These are phyloP conservation scores for Lyophyllum decastes DNA, from an alignment of 768 basidiomycete species.

Conservation along the genomic window DNA sequence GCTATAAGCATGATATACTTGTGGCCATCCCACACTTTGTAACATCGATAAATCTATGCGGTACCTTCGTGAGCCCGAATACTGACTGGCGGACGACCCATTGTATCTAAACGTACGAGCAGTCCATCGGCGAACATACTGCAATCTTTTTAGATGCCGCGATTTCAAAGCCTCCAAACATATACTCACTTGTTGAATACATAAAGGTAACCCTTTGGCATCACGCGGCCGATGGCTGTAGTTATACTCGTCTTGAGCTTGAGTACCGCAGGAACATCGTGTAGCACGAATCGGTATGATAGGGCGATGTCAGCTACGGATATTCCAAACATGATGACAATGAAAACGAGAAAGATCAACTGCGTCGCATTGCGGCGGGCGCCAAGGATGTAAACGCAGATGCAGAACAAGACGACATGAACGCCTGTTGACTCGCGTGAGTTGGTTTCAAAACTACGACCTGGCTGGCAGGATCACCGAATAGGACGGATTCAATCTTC, in stretches of 20 bases:
- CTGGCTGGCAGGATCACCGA: slow-evolving; percentile 8
- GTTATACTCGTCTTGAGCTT: neutral
- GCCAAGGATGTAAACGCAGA: slow-evolving; percentile 35
- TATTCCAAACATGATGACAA: slow-evolving; percentile 36
- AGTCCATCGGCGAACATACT: slow-evolving; percentile 31
- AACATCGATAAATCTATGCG: slow-evolving; percentile 12
- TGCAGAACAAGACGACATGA: slow-evolving; percentile 26
- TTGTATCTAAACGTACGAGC: slow-evolving; percentile 24
- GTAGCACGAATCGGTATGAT: slow-evolving; percentile 32
- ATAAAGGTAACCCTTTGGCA: slow-evolving; percentile 36
- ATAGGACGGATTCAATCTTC: slow-evolving; percentile 14
- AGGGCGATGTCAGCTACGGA: slow-evolving; percentile 34
- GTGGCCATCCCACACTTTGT: slow-evolving; percentile 12
- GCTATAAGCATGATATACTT: slow-evolving; percentile 4
- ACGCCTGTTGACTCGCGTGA: neutral
- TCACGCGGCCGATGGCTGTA: neutral
- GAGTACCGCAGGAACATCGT: slow-evolving; percentile 10
- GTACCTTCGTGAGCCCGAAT: neutral
- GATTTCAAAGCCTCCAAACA: neutral
- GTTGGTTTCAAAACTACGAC: neutral
- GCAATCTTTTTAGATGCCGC: neutral
- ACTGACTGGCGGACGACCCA: too few relatives aligned
- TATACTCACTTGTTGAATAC: slow-evolving; percentile 38
- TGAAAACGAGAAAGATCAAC: slow-evolving; percentile 29
- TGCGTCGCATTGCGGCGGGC: slow-evolving; percentile 24